Conservation (phyloP, 2,329 filamentous ascomycete genomes). For the Aureobasidium lini region DNA sequence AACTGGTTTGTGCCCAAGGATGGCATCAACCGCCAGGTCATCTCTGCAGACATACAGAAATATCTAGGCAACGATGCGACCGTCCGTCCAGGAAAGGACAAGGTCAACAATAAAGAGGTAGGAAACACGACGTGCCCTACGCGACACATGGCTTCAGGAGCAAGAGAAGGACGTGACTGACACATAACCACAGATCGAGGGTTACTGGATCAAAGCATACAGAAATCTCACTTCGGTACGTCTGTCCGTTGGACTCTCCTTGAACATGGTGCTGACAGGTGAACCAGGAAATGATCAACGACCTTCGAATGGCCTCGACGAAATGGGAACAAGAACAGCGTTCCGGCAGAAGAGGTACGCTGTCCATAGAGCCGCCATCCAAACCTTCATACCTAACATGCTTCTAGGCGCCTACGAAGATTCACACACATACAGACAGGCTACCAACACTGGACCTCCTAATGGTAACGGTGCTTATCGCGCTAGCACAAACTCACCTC, state of each 20-base stretch:
- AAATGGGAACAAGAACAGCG: slow-evolving; percentile 35
- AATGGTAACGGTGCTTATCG: slow-evolving; percentile 6
- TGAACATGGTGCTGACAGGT: slow-evolving; percentile 14
- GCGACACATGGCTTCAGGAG: slow-evolving; percentile 17
- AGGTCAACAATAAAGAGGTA: slow-evolving; percentile 28
- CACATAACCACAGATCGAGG: slow-evolving; percentile 31
- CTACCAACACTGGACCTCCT: slow-evolving; percentile 24
- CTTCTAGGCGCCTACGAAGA: slow-evolving; percentile 37
- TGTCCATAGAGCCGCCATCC: slow-evolving; percentile 24
- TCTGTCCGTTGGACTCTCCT: slow-evolving; percentile 1
- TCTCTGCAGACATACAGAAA: slow-evolving; percentile 45
- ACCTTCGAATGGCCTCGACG: slow-evolving; percentile 41
- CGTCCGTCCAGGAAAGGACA: slow-evolving; percentile 41
- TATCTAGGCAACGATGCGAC: slow-evolving; percentile 45
- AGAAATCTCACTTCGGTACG: slow-evolving; percentile 43
- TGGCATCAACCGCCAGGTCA: slow-evolving; percentile 45
- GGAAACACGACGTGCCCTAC: not conserved
- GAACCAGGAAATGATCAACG: slow-evolving; percentile 41
- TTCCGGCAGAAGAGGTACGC: slow-evolving; percentile 39
- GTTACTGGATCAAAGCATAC: slow-evolving; percentile 46
- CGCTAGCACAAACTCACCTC: slow-evolving; percentile 22
- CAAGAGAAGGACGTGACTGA: slow-evolving; percentile 14
- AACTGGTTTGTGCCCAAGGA: slow-evolving; percentile 45
- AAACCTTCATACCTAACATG: slow-evolving; percentile 34
- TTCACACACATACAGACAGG: slow-evolving; percentile 35